phyloP scores from a whole-genome alignment of 2,329 filamentous ascomycete genomes.

The Ascochyta viciae-villosae region DNA sequence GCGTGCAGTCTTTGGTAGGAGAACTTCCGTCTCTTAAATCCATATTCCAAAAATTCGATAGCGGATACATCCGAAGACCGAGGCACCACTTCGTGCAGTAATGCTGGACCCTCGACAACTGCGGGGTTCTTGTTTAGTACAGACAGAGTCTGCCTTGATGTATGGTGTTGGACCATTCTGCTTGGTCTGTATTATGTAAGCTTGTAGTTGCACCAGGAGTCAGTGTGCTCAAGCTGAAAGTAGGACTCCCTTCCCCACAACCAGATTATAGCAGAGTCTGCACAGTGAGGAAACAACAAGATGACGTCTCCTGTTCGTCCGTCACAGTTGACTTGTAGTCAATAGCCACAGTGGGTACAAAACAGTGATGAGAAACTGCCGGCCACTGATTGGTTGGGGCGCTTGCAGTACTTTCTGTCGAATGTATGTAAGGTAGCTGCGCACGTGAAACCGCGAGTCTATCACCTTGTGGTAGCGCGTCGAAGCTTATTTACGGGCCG shows the following conservation, averaged over 20 bases:
- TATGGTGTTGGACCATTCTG: constrained; percentile 36
- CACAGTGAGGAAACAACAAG: background rate
- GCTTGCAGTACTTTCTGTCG: constrained; percentile 24
- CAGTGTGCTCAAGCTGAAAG: constrained; percentile 5
- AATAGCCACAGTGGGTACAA: constrained; percentile 5
- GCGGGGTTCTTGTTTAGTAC: constrained; percentile 64
- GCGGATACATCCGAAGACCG: constrained; percentile 54
- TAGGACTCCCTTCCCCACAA: background rate
- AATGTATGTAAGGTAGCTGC: constrained; percentile 21
- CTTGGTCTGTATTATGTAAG: constrained; percentile 21
- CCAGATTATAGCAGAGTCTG: background rate
- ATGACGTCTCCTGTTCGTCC: background rate
- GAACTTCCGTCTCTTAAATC: constrained; percentile 56
- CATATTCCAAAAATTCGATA: constrained; percentile 67
- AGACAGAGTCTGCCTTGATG: constrained; percentile 29
- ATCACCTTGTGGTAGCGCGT: constrained; percentile 17
- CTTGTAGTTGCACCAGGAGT: constrained; percentile 1
- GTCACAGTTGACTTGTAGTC: constrained; percentile 11
- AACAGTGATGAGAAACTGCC: constrained; percentile 46
- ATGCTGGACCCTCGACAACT: constrained; percentile 60
- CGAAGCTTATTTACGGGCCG: constrained; percentile 10
- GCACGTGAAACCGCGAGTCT: constrained; percentile 34
- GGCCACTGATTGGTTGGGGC: constrained; percentile 39
- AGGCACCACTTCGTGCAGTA: constrained; percentile 70
- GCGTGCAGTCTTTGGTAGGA: constrained; percentile 70